These are phyloP conservation scores for Diaporthe sp. DNA, from an alignment of 2,329 filamentous ascomycete genomes.

Conservation along the genomic window DNA sequence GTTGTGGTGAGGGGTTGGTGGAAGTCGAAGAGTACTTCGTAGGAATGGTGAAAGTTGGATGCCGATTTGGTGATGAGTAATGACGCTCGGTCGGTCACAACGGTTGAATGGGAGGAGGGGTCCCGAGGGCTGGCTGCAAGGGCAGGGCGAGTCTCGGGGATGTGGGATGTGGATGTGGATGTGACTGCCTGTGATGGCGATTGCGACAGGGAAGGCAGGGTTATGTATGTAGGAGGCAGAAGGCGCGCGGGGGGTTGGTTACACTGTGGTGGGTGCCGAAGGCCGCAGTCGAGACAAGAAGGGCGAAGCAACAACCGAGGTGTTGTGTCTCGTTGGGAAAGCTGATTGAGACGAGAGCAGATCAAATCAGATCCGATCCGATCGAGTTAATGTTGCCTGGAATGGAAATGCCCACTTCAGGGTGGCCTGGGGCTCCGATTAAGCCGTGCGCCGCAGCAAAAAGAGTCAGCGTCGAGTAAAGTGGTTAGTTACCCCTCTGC, in stretches of 20 bases:
- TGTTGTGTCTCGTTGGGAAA: background rate
- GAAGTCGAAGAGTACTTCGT: background rate
- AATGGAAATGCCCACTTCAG: slow-evolving; percentile 16
- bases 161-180: background rate
- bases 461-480: background rate
- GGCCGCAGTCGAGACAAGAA: slow-evolving; percentile 3
- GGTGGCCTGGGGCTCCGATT: background rate
- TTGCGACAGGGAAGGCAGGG: slow-evolving; percentile 13
- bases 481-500: background rate
- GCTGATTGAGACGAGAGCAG: background rate
- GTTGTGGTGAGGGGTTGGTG: background rate
- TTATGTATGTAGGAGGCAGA: slow-evolving; percentile 6
- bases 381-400: slow-evolving; percentile 14
- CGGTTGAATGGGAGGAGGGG: slow-evolving; percentile 2
- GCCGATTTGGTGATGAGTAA: slow-evolving; percentile 5
- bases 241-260: background rate
- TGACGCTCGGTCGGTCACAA: slow-evolving; percentile 4
- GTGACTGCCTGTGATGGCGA: background rate
- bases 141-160: slow-evolving; percentile 23
- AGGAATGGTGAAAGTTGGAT: background rate
- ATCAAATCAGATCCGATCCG: background rate
- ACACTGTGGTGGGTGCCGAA: slow-evolving; percentile 3
- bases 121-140: slow-evolving; percentile 1
- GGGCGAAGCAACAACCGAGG: background rate
- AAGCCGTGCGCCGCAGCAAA: slow-evolving; percentile 4